Evolutionary conservation across 2,329 filamentous ascomycete species (phyloP), one percentile per base, ranked within the genome.

Genomic region (Microdochium trichocladiopsis): DNA sequence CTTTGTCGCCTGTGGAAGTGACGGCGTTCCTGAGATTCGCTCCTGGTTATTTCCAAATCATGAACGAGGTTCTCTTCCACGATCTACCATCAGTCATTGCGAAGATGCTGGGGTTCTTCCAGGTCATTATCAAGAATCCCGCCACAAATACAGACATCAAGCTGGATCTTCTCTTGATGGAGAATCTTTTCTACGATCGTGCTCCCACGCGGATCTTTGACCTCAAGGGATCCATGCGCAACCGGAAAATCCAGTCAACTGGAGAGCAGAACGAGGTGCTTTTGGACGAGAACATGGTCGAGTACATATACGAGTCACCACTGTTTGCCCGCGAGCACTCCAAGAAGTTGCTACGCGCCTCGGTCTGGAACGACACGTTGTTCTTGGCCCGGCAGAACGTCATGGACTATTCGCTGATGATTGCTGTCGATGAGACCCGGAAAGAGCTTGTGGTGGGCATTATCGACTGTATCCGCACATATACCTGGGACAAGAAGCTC

Each of bases 401-500:
- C 51, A 99, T 99, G 94, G 94, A 99, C 71, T 99, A 99, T 72
- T 94, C 88, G 23, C 80, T 99, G 47, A 99, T 99, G 94, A 92
- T 96, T 51, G 95, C 93, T 1, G 95, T 99, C 47, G 93, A 99
- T 63, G 94, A 96, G 66, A 78, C 79, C 36, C 82, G 84, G 57
- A 92, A 93, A 62, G 93, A 99, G 70, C 82, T 99, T 14, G 90
- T 97, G 14, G 92, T 99, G 2, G 94, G 94, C 4, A 97, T 99
- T 63, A 97, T 99, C 58, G 93, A 99, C 68, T 97, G 94, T 67
- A 97, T 99, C 59, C 84, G 94, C 52, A 99, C 94, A 0, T 99
- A 97, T 66, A 99, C 94, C 0, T 99, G 94, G 91, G 94, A 99
- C 74, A 99, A 99, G 78, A 96, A 96, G 67, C 81, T 99, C n/a